Evolutionary conservation across 1,284 basidiomycete genomes (phyloP).

Genomic region (Ceratobasidium sp.): DNA sequence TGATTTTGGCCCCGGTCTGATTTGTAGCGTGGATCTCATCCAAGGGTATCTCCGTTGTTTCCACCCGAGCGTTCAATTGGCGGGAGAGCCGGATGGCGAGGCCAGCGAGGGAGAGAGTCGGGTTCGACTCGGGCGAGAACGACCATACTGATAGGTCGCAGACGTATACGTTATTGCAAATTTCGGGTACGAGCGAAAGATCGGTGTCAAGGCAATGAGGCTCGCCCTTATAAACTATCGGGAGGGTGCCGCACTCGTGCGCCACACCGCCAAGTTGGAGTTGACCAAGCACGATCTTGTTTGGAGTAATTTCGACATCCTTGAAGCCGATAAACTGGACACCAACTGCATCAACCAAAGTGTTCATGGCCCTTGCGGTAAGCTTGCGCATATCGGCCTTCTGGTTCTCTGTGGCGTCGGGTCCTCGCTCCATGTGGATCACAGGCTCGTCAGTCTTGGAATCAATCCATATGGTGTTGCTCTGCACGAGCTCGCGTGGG

Average conservation of each 20-base stretch:
- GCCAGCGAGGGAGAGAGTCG: conserved; percentile 49
- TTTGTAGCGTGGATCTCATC: conserved; percentile 23
- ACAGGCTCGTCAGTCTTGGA: conserved; percentile 22
- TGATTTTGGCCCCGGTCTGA: conserved; percentile 39
- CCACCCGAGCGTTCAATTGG: background rate
- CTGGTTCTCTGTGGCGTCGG: background rate
- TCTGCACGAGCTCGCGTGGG: background rate
- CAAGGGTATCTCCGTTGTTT: background rate
- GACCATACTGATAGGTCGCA: conserved; percentile 51
- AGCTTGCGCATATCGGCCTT: background rate
- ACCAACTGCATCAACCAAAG: conserved; percentile 15
- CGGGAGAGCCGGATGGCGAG: conserved; percentile 48
- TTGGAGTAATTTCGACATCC: background rate
- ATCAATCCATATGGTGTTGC: conserved; percentile 13
- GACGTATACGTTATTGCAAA: conserved; percentile 48
- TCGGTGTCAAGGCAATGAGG: background rate
- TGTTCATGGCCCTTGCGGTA: conserved; percentile 30
- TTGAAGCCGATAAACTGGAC: conserved; percentile 38
- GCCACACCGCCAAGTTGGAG: conserved; percentile 44
- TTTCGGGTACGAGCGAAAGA: background rate
- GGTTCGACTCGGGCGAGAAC: conserved; percentile 48
- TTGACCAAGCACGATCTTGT: background rate
- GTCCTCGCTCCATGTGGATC: conserved; percentile 9
- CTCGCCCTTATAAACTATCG: conserved; percentile 13
- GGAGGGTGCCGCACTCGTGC: conserved; percentile 46